These are phyloP conservation scores for Pleurotus platypus DNA, from an alignment of 768 basidiomycete genomes.

Conservation along the genomic window DNA sequence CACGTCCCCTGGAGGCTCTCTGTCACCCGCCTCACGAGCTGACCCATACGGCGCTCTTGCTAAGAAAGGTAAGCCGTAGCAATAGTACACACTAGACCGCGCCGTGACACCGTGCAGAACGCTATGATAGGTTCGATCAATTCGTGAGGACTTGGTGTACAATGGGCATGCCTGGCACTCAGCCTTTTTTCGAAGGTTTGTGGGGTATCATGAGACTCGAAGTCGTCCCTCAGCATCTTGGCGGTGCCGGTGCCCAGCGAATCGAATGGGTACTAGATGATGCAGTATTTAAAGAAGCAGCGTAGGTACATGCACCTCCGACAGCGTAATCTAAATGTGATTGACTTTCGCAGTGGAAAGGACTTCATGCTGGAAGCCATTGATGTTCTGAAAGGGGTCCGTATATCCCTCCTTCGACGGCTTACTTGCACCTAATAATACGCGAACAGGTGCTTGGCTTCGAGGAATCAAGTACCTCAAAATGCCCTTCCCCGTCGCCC, in stretches of 20 bases:
- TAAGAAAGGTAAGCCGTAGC: conserved; percentile 47
- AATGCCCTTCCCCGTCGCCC: conserved; percentile 27
- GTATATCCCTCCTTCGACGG: conserved; percentile 26
- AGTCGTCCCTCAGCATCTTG: conserved; percentile 72
- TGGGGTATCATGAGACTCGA: conserved; percentile 84
- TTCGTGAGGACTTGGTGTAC: conserved; percentile 85
- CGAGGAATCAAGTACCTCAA: conserved; percentile 25
- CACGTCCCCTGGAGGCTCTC: conserved; percentile 75
- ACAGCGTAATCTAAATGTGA: conserved; percentile 16
- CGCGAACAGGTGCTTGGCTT: conserved; percentile 6
- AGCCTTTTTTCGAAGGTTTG: conserved; percentile 76
- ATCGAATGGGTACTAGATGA: conserved; percentile 94
- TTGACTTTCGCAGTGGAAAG: conserved; percentile 61
- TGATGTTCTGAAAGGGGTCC: conserved; percentile 84
- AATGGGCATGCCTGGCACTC: conserved; percentile 83
- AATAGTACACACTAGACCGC: conserved; percentile 2
- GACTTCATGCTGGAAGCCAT: conserved; percentile 94
- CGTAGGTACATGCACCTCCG: conserved; percentile 51
- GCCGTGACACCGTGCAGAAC: conserved; percentile 36
- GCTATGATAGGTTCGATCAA: conserved; percentile 68
- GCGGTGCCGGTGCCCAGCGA: conserved; percentile 70
- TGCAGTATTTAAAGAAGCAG: conserved; percentile 90
- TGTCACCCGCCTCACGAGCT: conserved; percentile 70
- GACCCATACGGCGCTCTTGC: conserved; percentile 63
- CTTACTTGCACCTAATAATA: conserved; percentile 7